These are phyloP conservation scores for Komagataella populi DNA, from an alignment of 805 yeast species.

Conservation along the genomic window DNA sequence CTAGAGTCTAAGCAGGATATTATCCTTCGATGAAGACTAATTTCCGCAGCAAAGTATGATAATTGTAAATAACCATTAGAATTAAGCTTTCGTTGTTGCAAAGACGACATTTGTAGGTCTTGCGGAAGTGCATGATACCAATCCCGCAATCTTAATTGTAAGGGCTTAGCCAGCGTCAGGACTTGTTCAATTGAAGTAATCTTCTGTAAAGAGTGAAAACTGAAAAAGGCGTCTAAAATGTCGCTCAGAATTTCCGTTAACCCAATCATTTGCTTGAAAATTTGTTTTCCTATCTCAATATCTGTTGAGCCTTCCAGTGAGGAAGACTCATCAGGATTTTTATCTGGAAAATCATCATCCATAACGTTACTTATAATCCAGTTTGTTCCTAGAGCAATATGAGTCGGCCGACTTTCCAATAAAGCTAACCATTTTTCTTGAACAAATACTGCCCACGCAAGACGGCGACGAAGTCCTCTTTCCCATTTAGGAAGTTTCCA, in stretches of 20 bases:
- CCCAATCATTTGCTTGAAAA: conserved; percentile 56
- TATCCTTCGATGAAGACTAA: conserved; percentile 72
- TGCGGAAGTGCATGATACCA: conserved; percentile 69
- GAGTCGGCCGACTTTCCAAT: conserved; percentile 76
- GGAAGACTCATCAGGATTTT: conserved; percentile 25
- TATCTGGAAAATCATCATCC: conserved; percentile 71
- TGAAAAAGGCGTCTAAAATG: conserved; percentile 58
- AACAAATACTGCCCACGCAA: conserved; percentile 92
- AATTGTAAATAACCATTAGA: conserved; percentile 71
- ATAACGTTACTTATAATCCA: conserved; percentile 67
- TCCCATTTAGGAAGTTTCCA: conserved; percentile 98
- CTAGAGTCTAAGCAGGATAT: conserved; percentile 36
- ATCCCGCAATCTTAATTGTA: conserved; percentile 53
- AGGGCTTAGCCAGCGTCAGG: conserved; percentile 65
- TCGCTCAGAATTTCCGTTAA: conserved; percentile 58
- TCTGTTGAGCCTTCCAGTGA: conserved; percentile 50
- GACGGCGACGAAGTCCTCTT: conserved; percentile 68
- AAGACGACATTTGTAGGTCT: conserved; percentile 47
- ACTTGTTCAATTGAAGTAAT: conserved; percentile 52
- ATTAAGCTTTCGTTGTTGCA: conserved; percentile 48
- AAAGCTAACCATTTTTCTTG: conserved; percentile 88
- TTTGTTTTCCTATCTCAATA: conserved; percentile 52
- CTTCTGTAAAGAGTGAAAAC: conserved; percentile 48
- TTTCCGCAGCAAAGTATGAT: conserved; percentile 82
- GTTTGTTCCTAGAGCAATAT: conserved; percentile 52